Conservation (phyloP, 2,329 filamentous ascomycete genomes). For the Ophiostoma tasmaniense region DNA sequence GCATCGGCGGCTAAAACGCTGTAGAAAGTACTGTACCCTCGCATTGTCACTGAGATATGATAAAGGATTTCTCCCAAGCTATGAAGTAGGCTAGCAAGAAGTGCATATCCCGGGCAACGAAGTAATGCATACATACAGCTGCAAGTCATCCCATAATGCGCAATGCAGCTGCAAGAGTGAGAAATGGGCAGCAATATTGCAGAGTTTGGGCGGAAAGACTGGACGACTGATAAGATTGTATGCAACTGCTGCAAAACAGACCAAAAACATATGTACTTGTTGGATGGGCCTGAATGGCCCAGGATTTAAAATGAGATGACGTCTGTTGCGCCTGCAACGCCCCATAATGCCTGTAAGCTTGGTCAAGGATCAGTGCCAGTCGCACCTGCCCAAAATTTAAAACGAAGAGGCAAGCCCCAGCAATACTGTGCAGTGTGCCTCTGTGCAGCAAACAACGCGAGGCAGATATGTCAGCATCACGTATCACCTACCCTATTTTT, state of each 20-base stretch:
- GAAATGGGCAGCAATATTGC: not conserved
- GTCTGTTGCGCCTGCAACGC: slow-evolving; percentile 8
- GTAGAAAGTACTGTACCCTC: not conserved
- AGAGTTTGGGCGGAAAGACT: not conserved
- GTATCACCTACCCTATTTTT: not conserved
- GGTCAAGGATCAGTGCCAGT: not conserved
- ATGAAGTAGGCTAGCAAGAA: not conserved
- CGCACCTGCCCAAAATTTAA: not conserved
- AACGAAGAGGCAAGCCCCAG: not conserved
- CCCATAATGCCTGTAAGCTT: not conserved
- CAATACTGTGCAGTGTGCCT: not conserved
- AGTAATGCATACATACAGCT: not conserved
- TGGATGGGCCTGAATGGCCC: not conserved
- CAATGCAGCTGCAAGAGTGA: not conserved
- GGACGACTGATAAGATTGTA: not conserved
- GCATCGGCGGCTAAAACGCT: not conserved
- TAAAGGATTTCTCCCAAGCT: too few species aligned
- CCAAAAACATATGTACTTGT: not conserved
- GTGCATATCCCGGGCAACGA: not conserved
- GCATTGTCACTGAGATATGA: too few species aligned
- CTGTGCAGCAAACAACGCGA: not conserved
- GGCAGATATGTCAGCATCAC: not conserved
- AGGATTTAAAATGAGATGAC: slow-evolving; percentile 8
- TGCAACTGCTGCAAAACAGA: not conserved
- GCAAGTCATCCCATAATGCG: not conserved